Evolutionary conservation across 257 asterid species (phyloP).

Genomic region (Nicotiana tabacum): DNA sequence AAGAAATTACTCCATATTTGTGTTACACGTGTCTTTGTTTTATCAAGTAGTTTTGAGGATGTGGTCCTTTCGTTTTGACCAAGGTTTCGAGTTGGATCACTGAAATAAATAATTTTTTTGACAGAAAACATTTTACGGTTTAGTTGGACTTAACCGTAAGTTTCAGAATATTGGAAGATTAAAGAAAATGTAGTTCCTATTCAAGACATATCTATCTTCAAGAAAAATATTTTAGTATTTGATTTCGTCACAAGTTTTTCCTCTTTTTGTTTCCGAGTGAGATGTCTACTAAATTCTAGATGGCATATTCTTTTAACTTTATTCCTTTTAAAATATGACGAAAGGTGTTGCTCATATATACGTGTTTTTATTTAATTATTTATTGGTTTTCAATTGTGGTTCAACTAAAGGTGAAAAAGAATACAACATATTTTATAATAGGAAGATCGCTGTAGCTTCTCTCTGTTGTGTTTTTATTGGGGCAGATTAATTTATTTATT

Average conservation of each 20-base stretch:
- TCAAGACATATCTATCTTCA: neutral
- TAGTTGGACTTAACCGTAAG: neutral
- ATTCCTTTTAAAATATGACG: neutral
- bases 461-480: neutral
- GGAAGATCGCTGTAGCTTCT: neutral
- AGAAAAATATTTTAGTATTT: neutral
- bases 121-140: neutral
- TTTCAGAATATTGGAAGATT: neutral
- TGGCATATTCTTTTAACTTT: neutral
- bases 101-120: neutral
- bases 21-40: too few species aligned
- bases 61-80: too few species aligned
- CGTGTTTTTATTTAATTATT: neutral
- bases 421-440: neutral
- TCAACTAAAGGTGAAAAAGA: neutral
- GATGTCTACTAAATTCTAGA: neutral
- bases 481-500: neutral
- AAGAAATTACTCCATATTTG: too few species aligned
- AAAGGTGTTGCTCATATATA: neutral
- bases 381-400: neutral
- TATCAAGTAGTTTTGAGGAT: too few species aligned
- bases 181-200: neutral
- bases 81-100: too few species aligned
- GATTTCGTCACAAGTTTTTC: slow-evolving; percentile 2
- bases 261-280: neutral